Evolutionary conservation across 306 rosid species (phyloP).

Genomic region (Citrullus colocynthis): DNA sequence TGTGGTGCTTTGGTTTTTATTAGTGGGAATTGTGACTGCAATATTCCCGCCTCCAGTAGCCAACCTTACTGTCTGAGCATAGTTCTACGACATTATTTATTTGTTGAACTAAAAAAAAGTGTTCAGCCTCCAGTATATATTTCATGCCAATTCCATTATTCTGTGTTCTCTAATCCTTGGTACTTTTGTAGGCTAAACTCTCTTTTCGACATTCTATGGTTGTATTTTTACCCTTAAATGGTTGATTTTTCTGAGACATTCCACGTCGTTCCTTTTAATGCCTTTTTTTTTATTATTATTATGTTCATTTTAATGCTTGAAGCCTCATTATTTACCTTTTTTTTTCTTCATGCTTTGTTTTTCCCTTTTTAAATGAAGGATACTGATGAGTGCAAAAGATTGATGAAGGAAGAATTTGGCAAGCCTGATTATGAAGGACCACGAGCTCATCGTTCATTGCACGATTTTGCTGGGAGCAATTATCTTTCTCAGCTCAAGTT

Average conservation of each 20-base stretch:
- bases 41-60: background rate
- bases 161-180: background rate
- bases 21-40: background rate
- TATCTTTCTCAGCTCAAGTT: conserved; percentile 60
- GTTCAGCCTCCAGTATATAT: background rate
- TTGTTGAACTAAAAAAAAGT: no score
- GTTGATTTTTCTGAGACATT: background rate
- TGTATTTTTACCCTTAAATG: background rate
- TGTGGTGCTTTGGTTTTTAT: background rate
- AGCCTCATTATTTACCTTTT: background rate
- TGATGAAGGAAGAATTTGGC: conserved; percentile 33
- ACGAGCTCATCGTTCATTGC: conserved; percentile 60
- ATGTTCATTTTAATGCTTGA: background rate
- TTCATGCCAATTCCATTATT: background rate
- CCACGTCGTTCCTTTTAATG: background rate
- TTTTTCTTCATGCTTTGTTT: conserved; percentile 5
- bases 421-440: conserved; percentile 45
- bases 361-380: conserved; percentile 31
- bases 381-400: conserved; percentile 43
- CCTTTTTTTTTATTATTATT: no score
- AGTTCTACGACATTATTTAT: background rate
- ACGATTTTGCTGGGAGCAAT: conserved; percentile 78
- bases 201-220: background rate
- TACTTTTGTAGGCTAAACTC: background rate
- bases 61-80: background rate